Evolutionary conservation across 2,329 filamentous ascomycete species (phyloP), one percentile per base, ranked within the genome.

Genomic region (Trichoderma sp.): DNA sequence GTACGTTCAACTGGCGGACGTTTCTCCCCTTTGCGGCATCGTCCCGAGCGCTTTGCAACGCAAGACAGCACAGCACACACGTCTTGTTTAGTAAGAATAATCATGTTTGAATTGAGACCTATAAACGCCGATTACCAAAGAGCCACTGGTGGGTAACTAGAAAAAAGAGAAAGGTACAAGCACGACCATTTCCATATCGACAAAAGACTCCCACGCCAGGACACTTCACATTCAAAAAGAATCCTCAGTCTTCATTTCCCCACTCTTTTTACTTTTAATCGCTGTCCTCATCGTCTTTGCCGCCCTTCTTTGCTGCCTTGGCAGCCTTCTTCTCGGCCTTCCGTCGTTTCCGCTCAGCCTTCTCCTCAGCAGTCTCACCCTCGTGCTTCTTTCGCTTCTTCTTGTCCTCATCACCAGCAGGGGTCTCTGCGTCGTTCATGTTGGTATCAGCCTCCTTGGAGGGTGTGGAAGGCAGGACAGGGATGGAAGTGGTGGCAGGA

Each of bases 321-420:
- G 84, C 83, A 2, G 85, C 85, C 79, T 87, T 88, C 82, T 87
- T 88, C 79, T 87, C 85, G 1, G 86, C 86, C 82, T 87, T 88
- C 77, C 84, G 82, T 74, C 84, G 83, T 82, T 88, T 88, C 72
- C 86, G 84, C 81, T 87, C 86, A 5, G 86, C 86, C 81, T 87
- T 88, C 80, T 90, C 89, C 77, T 92, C 90, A 31, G 89, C 81
- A 19, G 89, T 91, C 83, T 93, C 90, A 76, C 91, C 91, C 43
- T 93, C 90, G 79, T 92, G 91, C 86, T 94, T 96, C 86, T 93
- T 93, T 83, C 91, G 89, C 81, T 89, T 86, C 80, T 87, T 91
- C 82, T 75, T 83, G 63, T 89, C 87, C 75, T 87, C 86, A 63
- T 88, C 86, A 68, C 86, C 86, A 43, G 81, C 76, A 37, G 81